Conservation (phyloP, 257 asterid species). For the Penstemon eatonii region DNA sequence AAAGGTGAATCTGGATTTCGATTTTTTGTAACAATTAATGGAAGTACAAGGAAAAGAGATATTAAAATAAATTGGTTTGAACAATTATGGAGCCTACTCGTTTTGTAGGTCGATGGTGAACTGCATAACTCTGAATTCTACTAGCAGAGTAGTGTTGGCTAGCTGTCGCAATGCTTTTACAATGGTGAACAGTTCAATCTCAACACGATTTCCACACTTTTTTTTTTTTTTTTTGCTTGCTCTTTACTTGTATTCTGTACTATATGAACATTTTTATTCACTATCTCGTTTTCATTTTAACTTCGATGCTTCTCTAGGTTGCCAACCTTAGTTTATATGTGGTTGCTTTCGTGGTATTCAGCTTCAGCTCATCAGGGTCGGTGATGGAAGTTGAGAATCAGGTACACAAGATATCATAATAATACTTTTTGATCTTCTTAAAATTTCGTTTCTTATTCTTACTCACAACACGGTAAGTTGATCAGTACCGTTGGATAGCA, state of each 20-base stretch:
- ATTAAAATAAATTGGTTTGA: too few relatives aligned
- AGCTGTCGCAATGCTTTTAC: constrained; percentile 96
- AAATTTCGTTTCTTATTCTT: constrained; percentile 13
- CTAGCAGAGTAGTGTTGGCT: constrained; percentile 90
- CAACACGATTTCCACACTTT: constrained; percentile 20
- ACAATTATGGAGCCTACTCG: neutral
- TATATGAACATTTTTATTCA: neutral
- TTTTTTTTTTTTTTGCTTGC: neutral
- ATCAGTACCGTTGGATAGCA: constrained; percentile 93
- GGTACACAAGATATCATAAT: constrained; percentile 39
- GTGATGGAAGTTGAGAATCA: constrained; percentile 58
- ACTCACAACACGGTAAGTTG: constrained; percentile 29
- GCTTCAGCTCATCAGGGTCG: constrained; percentile 41
- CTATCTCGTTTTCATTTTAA: constrained; percentile 9
- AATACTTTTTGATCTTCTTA: constrained; percentile 13
- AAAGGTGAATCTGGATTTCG: neutral
- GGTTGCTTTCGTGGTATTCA: constrained; percentile 74
- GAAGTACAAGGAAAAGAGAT: neutral
- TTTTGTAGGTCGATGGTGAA: constrained; percentile 93
- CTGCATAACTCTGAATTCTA: constrained; percentile 86
- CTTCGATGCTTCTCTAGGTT: constrained; percentile 45
- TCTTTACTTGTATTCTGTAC: too few relatives aligned
- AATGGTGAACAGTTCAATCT: constrained; percentile 56
- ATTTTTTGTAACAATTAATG: neutral
- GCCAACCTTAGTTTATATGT: constrained; percentile 88